Evolutionary conservation across 2,329 filamentous ascomycete species (phyloP).

Genomic region (Shiraia bambusicola): DNA sequence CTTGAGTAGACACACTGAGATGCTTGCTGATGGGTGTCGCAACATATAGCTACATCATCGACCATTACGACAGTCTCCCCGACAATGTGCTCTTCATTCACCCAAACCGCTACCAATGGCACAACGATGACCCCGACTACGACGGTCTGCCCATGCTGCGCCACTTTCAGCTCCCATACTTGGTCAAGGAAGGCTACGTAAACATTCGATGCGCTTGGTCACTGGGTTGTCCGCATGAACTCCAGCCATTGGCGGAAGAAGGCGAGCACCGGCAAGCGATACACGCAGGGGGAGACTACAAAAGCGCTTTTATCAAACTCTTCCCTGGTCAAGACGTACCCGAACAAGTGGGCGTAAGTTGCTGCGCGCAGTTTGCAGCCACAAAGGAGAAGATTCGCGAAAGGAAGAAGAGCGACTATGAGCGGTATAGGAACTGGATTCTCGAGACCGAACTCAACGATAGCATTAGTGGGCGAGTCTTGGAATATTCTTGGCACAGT

Average conservation of each 20-base stretch:
- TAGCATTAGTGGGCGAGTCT: slow-evolving; percentile 54
- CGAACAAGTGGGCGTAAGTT: slow-evolving; percentile 51
- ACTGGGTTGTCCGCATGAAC: slow-evolving; percentile 55
- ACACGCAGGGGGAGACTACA: slow-evolving; percentile 53
- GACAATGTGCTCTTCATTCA: slow-evolving; percentile 48
- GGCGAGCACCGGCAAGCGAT: slow-evolving; percentile 47
- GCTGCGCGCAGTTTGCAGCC: slow-evolving; percentile 59
- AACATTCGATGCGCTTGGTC: slow-evolving; percentile 57
- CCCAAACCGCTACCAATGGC: slow-evolving; percentile 49
- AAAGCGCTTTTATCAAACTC: slow-evolving; percentile 52
- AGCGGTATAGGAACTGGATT: slow-evolving; percentile 53
- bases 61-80: slow-evolving; percentile 44
- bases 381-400: slow-evolving; percentile 50
- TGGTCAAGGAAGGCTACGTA: slow-evolving; percentile 54
- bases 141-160: slow-evolving; percentile 53
- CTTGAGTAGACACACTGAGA: neutral
- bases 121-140: slow-evolving; percentile 56
- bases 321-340: slow-evolving; percentile 49
- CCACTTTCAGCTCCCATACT: slow-evolving; percentile 52
- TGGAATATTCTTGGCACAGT: slow-evolving; percentile 64
- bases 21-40: slow-evolving; percentile 4
- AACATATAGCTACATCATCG: slow-evolving; percentile 43
- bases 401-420: slow-evolving; percentile 52
- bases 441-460: slow-evolving; percentile 50
- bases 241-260: slow-evolving; percentile 48